Conservation (phyloP, 768 basidiomycete species). For the Russula sp. region DNA sequence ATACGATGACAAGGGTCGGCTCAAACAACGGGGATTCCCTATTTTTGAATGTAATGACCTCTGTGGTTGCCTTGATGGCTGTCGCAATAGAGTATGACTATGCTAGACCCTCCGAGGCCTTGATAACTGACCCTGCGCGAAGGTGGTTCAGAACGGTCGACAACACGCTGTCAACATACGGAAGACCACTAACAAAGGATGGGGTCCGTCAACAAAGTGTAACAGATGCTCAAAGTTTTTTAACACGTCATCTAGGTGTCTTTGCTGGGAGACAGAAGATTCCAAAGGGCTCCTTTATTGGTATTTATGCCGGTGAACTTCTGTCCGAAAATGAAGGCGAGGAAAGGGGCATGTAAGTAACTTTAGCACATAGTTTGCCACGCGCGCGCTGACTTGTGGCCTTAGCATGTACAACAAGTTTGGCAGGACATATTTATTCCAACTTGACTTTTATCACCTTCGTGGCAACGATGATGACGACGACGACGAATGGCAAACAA, state of each 20-base stretch:
- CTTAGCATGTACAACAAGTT: conserved; percentile 65
- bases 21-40: conserved; percentile 46
- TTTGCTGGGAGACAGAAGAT: conserved; percentile 64
- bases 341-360: conserved; percentile 56
- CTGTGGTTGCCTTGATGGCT: conserved; percentile 77
- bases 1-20: conserved; percentile 55
- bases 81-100: conserved; percentile 66
- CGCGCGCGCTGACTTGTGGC: conserved; percentile 1
- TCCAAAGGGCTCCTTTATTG: conserved; percentile 62
- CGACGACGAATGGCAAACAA: conserved; percentile 31
- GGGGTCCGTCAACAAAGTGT: conserved; percentile 51
- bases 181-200: conserved; percentile 74
- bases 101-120: background rate
- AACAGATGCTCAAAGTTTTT: background rate
- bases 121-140: background rate
- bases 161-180: conserved; percentile 54
- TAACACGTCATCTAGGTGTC: conserved; percentile 46
- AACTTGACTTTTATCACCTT: conserved; percentile 73
- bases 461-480: conserved; percentile 24
- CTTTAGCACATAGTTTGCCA: background rate
- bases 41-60: conserved; percentile 84
- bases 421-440: conserved; percentile 76
- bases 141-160: conserved; percentile 85
- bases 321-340: conserved; percentile 65
- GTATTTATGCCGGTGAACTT: conserved; percentile 82